Evolutionary conservation across 306 rosid species (phyloP).

Genomic region (Potentilla sterilis): DNA sequence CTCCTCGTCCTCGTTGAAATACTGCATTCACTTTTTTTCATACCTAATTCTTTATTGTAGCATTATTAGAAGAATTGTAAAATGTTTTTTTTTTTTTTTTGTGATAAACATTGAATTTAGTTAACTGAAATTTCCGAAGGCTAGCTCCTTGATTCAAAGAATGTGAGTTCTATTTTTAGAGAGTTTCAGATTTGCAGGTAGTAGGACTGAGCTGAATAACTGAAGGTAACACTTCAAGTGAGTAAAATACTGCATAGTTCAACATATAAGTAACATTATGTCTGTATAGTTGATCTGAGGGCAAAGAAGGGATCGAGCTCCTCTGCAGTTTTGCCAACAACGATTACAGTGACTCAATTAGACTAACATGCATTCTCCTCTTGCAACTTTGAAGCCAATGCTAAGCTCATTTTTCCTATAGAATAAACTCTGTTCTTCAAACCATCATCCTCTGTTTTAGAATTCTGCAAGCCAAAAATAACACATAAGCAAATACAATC

Average conservation of each 20-base stretch:
- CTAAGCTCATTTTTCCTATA: too few species aligned
- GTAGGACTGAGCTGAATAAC: neutral
- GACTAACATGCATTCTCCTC: too few species aligned
- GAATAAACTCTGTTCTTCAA: too few species aligned
- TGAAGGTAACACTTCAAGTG: neutral
- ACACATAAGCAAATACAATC: too few species aligned
- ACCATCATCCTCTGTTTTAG: too few species aligned
- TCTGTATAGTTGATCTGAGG: too few species aligned
- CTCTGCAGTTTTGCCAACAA: too few species aligned
- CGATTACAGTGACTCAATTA: too few species aligned
- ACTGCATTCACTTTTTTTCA: conserved; percentile 3
- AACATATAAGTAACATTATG: neutral
- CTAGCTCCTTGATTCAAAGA: neutral
- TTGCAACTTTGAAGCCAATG: too few species aligned
- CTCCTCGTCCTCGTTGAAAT: conserved; percentile 56
- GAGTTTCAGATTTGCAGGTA: neutral
- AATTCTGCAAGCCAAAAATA: too few species aligned
- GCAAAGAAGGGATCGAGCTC: too few species aligned
- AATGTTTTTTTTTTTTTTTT: conserved; percentile 7
- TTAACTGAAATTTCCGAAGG: conserved; percentile 10
- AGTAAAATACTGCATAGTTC: neutral
- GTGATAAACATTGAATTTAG: conserved; percentile 19
- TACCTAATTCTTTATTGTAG: conserved; percentile 39
- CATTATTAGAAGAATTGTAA: conserved; percentile 32
- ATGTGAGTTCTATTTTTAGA: neutral